These are phyloP conservation scores for Colletotrichum orchidophilum DNA, from an alignment of 2,329 filamentous ascomycete species.

Conservation along the genomic window DNA sequence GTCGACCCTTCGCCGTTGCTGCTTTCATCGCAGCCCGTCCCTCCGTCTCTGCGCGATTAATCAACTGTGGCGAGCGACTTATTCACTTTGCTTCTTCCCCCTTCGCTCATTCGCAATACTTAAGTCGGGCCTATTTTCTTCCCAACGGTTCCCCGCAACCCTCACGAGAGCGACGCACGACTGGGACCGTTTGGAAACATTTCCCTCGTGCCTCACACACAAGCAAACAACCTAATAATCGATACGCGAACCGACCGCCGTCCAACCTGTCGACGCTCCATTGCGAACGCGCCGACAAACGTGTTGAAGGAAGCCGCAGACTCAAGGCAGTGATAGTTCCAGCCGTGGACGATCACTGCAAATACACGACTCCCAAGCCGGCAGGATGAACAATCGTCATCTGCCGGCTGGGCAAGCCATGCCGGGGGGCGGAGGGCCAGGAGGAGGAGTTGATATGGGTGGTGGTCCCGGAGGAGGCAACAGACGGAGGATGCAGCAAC, in stretches of 20 bases:
- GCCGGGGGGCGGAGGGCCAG: conserved; percentile 51
- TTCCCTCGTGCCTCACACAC: conserved; percentile 14
- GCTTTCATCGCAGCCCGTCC: background rate
- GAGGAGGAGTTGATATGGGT: conserved; percentile 44
- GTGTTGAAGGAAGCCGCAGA: conserved; percentile 23
- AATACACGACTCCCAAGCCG: conserved; percentile 62
- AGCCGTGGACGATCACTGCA: conserved; percentile 37
- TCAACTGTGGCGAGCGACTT: conserved; percentile 1
- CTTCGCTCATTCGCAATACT: background rate
- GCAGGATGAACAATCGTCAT: conserved; percentile 82
- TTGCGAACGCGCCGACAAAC: conserved; percentile 22
- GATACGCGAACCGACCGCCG: conserved; percentile 9
- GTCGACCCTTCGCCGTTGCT: conserved; percentile 13
- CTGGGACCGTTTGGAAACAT: background rate
- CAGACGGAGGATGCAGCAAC: conserved; percentile 49
- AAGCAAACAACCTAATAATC: conserved; percentile 3
- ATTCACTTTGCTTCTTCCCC: background rate
- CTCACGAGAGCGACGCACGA: conserved; percentile 12
- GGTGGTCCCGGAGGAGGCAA: conserved; percentile 43
- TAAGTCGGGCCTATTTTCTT: conserved; percentile 5
- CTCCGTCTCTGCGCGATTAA: background rate
- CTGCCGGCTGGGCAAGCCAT: conserved; percentile 79
- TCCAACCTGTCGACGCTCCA: conserved; percentile 26
- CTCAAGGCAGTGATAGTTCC: conserved; percentile 33
- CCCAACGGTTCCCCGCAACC: conserved; percentile 9